Percentiles rank a stretch among this genome's conserved stretches.
These are phyloP conservation scores for Thielaviopsis euricoi DNA, from an alignment of 2,329 filamentous ascomycete genomes.

Conservation along the genomic window DNA sequence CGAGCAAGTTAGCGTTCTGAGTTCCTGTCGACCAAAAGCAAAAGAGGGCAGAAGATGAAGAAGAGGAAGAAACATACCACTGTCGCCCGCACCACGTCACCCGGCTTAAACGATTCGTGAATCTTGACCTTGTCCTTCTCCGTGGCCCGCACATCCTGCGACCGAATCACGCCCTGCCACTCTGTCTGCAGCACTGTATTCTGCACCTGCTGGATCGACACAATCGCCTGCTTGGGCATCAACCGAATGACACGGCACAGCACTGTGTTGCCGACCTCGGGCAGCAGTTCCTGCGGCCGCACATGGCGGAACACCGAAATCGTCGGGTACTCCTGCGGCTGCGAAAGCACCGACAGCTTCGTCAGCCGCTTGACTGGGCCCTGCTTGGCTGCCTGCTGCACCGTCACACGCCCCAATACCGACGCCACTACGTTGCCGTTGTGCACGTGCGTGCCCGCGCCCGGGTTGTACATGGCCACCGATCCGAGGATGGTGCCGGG, in stretches of 20 bases:
- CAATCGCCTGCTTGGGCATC: constrained; percentile 66
- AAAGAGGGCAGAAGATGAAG: no score
- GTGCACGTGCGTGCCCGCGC: constrained; percentile 72
- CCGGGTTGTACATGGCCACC: constrained; percentile 48
- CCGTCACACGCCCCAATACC: constrained; percentile 54
- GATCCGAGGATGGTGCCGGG: constrained; percentile 71
- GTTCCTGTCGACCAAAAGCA: no score
- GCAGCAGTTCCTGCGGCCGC: constrained; percentile 53
- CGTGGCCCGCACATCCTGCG: constrained; percentile 83
- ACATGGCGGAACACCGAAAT: constrained; percentile 37
- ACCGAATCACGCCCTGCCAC: constrained; percentile 71
- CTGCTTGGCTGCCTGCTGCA: constrained; percentile 31
- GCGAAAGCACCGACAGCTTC: constrained; percentile 32
- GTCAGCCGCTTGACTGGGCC: constrained; percentile 42
- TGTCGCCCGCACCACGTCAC: constrained; percentile 74
- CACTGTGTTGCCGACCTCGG: constrained; percentile 64
- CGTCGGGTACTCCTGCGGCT: constrained; percentile 29
- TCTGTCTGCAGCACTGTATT: constrained; percentile 57
- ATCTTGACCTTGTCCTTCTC: constrained; percentile 93
- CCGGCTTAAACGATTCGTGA: constrained; percentile 78
- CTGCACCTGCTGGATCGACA: constrained; percentile 72
- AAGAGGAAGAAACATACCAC: constrained; percentile 41
- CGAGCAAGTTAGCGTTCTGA: neutral
- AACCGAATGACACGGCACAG: constrained; percentile 76
- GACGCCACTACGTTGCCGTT: constrained; percentile 63